Conservation (phyloP, 805 yeast species). For the Barnettozyma botsteinii region DNA sequence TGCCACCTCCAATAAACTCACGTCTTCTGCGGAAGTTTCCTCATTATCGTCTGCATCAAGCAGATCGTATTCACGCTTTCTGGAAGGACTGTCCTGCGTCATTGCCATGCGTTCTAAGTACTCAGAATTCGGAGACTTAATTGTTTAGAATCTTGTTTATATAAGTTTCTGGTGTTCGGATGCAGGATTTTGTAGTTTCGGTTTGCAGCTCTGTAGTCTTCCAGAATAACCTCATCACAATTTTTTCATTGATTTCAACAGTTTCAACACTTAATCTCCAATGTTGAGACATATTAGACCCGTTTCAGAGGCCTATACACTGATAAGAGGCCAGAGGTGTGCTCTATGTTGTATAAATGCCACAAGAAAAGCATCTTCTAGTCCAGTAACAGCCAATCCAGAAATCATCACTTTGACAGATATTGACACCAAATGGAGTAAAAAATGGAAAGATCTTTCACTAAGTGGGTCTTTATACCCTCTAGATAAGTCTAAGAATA, state of each 20-base stretch:
- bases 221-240: not conserved
- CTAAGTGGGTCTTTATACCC: slow-evolving; percentile 35
- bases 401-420: slow-evolving; percentile 1
- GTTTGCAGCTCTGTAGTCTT: not conserved
- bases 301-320: too few species aligned
- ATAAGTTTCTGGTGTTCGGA: not conserved
- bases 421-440: slow-evolving; percentile 48
- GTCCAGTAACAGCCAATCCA: too few species aligned
- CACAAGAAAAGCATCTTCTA: too few species aligned
- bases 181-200: too few species aligned
- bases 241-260: too few species aligned
- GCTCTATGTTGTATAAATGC: too few species aligned
- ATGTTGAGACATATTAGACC: too few species aligned
- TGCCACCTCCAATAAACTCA: not conserved
- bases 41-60: not conserved
- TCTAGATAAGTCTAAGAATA: slow-evolving; percentile 18
- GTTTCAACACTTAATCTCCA: too few species aligned
- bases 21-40: not conserved
- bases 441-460: slow-evolving; percentile 38
- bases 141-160: too few species aligned
- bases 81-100: not conserved
- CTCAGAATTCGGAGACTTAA: too few species aligned
- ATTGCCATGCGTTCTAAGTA: not conserved
- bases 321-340: too few species aligned
- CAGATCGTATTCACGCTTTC: not conserved